Evolutionary conservation across 192 early-diverging fungal genomes (phyloP).

Genomic region (Powellomyces hirtus): DNA sequence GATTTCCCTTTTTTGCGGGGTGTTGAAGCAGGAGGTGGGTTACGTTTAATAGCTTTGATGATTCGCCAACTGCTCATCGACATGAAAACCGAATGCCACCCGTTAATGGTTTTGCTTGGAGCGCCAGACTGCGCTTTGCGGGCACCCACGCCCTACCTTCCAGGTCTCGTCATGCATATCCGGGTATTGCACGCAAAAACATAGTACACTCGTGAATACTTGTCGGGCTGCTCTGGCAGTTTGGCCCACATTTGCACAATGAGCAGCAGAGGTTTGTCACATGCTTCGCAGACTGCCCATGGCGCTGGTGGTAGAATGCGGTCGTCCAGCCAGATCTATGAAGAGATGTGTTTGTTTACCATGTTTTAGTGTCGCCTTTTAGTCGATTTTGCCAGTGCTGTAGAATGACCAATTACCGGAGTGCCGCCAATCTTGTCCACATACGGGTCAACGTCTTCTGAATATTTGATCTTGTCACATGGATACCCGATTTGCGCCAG

Average conservation of each 20-base stretch:
- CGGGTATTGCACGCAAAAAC: slow-evolving; percentile 77
- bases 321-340: slow-evolving; percentile 21
- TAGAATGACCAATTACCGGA: slow-evolving; percentile 58
- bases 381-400: too few species aligned
- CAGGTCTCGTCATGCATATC: slow-evolving; percentile 65
- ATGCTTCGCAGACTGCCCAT: slow-evolving; percentile 49
- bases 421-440: slow-evolving; percentile 64
- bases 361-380: too few species aligned
- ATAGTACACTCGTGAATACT: slow-evolving; percentile 60
- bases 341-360: too few species aligned
- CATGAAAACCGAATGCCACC: too few species aligned
- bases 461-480: slow-evolving; percentile 17
- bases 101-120: too few species aligned
- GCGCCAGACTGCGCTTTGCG: not conserved
- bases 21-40: slow-evolving; percentile 4
- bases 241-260: slow-evolving; percentile 76
- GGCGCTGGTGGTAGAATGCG: slow-evolving; percentile 15
- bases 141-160: slow-evolving; percentile 44
- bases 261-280: slow-evolving; percentile 60
- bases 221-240: slow-evolving; percentile 60
- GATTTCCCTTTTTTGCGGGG: slow-evolving; percentile 2
- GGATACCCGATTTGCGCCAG: slow-evolving; percentile 26
- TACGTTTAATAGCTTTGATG: slow-evolving; percentile 7
- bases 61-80: slow-evolving; percentile 31
- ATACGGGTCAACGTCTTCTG: slow-evolving; percentile 57